These are phyloP conservation scores for Gastrolobium villosum DNA, from an alignment of 306 rosid species.

Conservation along the genomic window DNA sequence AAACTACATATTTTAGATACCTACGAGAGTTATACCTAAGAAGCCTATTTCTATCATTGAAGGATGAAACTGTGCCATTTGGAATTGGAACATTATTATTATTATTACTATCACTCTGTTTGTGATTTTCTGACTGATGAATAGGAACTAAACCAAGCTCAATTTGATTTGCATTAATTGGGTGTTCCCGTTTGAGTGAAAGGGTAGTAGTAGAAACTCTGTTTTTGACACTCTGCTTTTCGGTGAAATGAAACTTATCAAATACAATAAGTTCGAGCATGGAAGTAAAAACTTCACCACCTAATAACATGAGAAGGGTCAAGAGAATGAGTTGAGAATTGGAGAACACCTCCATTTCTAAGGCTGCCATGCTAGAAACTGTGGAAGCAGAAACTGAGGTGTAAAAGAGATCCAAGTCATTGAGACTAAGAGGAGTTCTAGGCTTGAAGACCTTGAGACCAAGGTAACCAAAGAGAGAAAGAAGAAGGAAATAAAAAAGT, in stretches of 20 bases:
- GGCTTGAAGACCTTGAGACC: constrained; percentile 61
- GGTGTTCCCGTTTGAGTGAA: neutral
- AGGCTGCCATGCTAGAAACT: constrained; percentile 73
- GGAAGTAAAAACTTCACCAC: constrained; percentile 81
- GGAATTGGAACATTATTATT: no score
- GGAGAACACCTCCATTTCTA: constrained; percentile 72
- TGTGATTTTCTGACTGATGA: constrained; percentile 2
- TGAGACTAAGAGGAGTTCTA: constrained; percentile 38
- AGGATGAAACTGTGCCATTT: neutral
- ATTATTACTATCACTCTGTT: neutral
- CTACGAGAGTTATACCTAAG: constrained; percentile 36
- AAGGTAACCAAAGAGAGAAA: constrained; percentile 63
- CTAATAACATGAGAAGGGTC: constrained; percentile 64
- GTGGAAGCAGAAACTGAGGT: constrained; percentile 83
- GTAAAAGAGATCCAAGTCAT: constrained; percentile 61
- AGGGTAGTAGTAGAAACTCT: neutral
- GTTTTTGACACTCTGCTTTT: neutral
- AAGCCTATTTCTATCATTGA: neutral
- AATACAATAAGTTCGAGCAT: constrained; percentile 55
- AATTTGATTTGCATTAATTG: constrained; percentile 22
- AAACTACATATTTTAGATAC: constrained; percentile 44
- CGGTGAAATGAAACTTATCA: neutral
- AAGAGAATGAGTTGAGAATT: constrained; percentile 51
- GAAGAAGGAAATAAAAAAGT: constrained; percentile 51
- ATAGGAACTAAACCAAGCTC: constrained; percentile 44